These are phyloP conservation scores for Phaeosphaeria sp. DNA, from an alignment of 2,329 filamentous ascomycete genomes.

Conservation along the genomic window DNA sequence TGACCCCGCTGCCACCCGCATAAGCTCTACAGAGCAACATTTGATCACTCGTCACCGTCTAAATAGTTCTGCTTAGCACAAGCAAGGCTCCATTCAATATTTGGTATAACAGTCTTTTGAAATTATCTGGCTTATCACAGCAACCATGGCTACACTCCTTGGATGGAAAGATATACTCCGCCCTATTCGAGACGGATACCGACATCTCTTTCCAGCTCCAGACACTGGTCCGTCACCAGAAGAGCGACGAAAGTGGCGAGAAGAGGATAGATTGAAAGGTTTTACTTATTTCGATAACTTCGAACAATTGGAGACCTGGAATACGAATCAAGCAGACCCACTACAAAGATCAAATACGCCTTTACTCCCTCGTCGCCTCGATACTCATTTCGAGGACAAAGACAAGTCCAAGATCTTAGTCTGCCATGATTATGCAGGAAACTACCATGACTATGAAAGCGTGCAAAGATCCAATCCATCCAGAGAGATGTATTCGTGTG, in stretches of 20 bases:
- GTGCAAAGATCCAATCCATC: slow-evolving; percentile 37
- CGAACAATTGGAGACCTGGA: slow-evolving; percentile 47
- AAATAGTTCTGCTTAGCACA: background rate
- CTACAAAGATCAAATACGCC: slow-evolving; percentile 50
- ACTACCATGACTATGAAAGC: slow-evolving; percentile 54
- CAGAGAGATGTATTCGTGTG: slow-evolving; percentile 48
- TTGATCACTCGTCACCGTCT: background rate
- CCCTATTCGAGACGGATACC: slow-evolving; percentile 49
- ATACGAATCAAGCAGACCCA: slow-evolving; percentile 36
- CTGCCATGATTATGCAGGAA: slow-evolving; percentile 51
- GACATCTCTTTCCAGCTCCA: slow-evolving; percentile 44
- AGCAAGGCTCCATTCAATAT: background rate
- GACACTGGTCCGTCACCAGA: slow-evolving; percentile 44
- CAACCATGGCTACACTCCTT: slow-evolving; percentile 27
- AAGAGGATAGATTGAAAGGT: slow-evolving; percentile 43
- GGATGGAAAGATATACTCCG: slow-evolving; percentile 50
- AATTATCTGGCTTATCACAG: background rate
- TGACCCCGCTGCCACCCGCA: background rate
- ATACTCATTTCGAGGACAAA: background rate
- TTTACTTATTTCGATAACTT: slow-evolving; percentile 53
- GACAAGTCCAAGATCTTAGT: slow-evolving; percentile 38
- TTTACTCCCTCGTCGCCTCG: slow-evolving; percentile 27
- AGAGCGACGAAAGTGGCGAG: slow-evolving; percentile 36
- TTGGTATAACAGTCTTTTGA: no score
- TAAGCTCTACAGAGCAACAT: background rate